These are phyloP conservation scores for Thermochaetoides dissita DNA, from an alignment of 2,329 filamentous ascomycete species.

Conservation along the genomic window DNA sequence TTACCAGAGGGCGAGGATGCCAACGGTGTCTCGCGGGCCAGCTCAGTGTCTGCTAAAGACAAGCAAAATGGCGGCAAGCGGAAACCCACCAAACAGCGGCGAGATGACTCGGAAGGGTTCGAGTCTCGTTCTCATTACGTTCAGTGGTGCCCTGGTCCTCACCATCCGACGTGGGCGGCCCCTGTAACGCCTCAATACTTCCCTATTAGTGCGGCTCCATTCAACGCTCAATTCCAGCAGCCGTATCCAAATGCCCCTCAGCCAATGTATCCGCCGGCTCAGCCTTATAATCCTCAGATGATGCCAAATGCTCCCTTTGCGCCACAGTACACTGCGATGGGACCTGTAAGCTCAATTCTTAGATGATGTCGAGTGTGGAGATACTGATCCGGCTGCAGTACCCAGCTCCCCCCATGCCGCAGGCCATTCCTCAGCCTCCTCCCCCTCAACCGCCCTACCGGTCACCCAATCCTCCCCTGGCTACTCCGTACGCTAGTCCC, in stretches of 20 bases:
- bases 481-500: conserved; percentile 21
- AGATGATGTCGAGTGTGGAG: neutral
- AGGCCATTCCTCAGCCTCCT: conserved; percentile 9
- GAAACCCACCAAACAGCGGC: conserved; percentile 47
- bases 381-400: conserved; percentile 19
- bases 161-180: conserved; percentile 42
- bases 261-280: conserved; percentile 30
- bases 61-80: conserved; percentile 58
- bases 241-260: conserved; percentile 33
- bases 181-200: conserved; percentile 36
- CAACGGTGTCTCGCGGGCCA: conserved; percentile 70
- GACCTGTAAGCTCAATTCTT: conserved; percentile 27
- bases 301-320: conserved; percentile 26
- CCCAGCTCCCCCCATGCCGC: conserved; percentile 20
- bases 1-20: conserved; percentile 49
- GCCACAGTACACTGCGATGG: conserved; percentile 31
- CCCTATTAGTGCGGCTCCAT: conserved; percentile 30
- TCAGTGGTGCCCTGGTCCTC: conserved; percentile 42
- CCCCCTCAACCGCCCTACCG: conserved; percentile 20
- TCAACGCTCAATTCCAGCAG: conserved; percentile 29
- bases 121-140: conserved; percentile 56
- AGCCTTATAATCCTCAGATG: conserved; percentile 29
- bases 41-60: conserved; percentile 72
- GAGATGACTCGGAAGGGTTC: conserved; percentile 51
- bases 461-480: conserved; percentile 22